Conservation (phyloP, 1,139 yeast species). For the Diutina ranongensis region DNA sequence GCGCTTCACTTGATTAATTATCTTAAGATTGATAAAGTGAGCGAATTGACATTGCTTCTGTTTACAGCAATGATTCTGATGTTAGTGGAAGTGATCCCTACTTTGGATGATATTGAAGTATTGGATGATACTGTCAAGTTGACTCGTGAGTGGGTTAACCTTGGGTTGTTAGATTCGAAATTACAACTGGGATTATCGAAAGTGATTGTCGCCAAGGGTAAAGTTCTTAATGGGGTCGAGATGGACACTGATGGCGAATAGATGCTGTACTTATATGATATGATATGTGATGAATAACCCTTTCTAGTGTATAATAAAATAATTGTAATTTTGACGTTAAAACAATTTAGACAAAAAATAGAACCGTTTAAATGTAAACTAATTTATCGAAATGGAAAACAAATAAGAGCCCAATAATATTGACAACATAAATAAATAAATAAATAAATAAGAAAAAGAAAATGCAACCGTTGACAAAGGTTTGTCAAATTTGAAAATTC, state of each 20-base stretch:
- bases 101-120: background rate
- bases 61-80: background rate
- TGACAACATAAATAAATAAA: too few species aligned
- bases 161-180: background rate
- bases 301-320: too few species aligned
- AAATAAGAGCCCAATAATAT: too few species aligned
- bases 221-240: conserved; percentile 1
- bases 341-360: too few species aligned
- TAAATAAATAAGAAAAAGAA: too few species aligned
- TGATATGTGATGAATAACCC: too few species aligned
- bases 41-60: background rate
- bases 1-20: background rate
- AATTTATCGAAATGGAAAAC: too few species aligned
- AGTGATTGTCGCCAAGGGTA: conserved; percentile 1
- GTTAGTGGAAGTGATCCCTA: background rate
- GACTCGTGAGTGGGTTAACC: conserved; percentile 4
- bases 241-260: conserved; percentile 1
- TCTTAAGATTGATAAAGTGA: background rate
- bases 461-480: too few species aligned
- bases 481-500: too few species aligned
- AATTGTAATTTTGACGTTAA: too few species aligned
- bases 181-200: background rate
- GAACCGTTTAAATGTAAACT: too few species aligned
- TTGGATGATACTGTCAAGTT: background rate
- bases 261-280: background rate